These are phyloP conservation scores for Ramaria rubella DNA, from an alignment of 768 basidiomycete genomes.

Conservation along the genomic window DNA sequence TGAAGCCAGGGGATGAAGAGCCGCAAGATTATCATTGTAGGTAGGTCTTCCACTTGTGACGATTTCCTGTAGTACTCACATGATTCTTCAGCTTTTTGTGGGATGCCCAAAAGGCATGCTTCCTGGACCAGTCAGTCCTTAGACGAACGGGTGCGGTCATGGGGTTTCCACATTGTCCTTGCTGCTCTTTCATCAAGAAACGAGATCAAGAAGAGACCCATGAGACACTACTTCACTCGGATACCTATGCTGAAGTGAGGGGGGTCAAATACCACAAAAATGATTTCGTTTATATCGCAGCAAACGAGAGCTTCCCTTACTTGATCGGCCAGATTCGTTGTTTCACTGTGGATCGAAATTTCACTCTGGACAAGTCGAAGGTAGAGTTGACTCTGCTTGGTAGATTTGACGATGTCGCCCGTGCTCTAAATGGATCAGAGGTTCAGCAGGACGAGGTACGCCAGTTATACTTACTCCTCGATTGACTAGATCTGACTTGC, in stretches of 20 bases:
- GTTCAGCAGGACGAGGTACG: conserved; percentile 12
- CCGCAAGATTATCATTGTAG: conserved; percentile 50
- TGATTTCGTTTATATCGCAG: conserved; percentile 57
- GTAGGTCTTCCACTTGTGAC: conserved; percentile 35
- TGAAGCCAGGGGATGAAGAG: conserved; percentile 39
- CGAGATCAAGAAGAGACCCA: conserved; percentile 22
- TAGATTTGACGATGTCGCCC: conserved; percentile 38
- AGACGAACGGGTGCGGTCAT: conserved; percentile 26
- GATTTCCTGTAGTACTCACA: not conserved
- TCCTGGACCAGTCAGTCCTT: conserved; percentile 38
- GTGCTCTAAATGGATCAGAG: conserved; percentile 14
- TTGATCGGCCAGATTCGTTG: conserved; percentile 51
- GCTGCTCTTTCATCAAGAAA: conserved; percentile 48
- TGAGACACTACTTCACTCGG: conserved; percentile 22
- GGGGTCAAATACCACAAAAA: conserved; percentile 46
- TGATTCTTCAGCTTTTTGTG: conserved; percentile 39
- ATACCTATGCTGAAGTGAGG: conserved; percentile 33
- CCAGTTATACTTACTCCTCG: not conserved
- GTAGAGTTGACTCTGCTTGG: conserved; percentile 38
- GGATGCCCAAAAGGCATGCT: conserved; percentile 40
- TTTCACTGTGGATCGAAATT: conserved; percentile 18
- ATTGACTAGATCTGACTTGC: not conserved
- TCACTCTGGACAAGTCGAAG: conserved; percentile 13
- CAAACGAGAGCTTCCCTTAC: conserved; percentile 28
- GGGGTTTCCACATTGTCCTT: conserved; percentile 26